Base-by-base conservation (phyloP, 1,284 basidiomycete genomes). In the Fomitiporia mediterranea region DNA sequence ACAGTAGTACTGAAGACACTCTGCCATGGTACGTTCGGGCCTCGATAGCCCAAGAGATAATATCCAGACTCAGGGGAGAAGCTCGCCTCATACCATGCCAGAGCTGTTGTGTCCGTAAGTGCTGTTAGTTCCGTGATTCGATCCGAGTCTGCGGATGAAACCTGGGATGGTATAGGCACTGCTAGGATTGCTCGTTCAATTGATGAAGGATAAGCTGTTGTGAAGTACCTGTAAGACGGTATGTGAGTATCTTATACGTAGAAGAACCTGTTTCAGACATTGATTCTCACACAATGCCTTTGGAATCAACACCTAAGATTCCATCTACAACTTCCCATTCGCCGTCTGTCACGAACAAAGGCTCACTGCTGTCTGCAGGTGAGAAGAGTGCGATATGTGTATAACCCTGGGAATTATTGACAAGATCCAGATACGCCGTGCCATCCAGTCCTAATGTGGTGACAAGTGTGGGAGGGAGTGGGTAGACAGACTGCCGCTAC, bases 381-480 rank as follows among this genome's bases (percentile, higher is more conserved):
- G 81, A 86, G 73, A 94, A 97, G 32, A 94, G 78, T 0, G 94
- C 94, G 64, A 97, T 84, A 66, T 97, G 94, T 64, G 91, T 87
- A 74, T 79, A 97, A 0, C 94, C 94, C 17, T 88, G 80, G 23
- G 74, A 65, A 23, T 81, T 83, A 9, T 94, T 91, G 2, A 94
- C 80, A 60, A 98, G 80, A 67, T 98, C 94, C 42, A 98, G 77
- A 69, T 97, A 98, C 11, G 89, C 89, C 11, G 75, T 66, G 8
- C 70, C 63, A 37, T 74, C 73, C 1, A 74, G 71, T 4, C 71
- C 46, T 63, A 64, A 42, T 70, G 60, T 55, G 21, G 25, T 68
- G 63, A 76, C 69, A 57, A 80, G 62, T 62, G 66, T 63, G 58
- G 66, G 59, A 15, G 82, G 77, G 15, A 91, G 70, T 1, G 83